These are phyloP conservation scores for Mucor sp. DNA, from an alignment of 371 early-diverging fungal species.

Conservation along the genomic window DNA sequence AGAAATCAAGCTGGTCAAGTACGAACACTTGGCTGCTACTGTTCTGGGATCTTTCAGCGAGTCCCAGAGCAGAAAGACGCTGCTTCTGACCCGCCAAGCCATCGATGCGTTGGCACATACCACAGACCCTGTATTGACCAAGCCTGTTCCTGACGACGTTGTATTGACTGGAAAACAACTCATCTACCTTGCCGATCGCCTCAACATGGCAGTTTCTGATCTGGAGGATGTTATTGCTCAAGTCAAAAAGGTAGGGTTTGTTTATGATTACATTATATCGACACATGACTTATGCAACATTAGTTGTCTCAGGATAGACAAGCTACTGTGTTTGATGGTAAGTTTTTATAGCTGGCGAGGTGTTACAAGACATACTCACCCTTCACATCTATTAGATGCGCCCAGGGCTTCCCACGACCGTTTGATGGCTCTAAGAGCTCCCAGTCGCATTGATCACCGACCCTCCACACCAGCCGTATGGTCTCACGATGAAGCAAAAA, in stretches of 20 bases:
- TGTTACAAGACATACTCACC: background rate
- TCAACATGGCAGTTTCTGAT: slow-evolving; percentile 5
- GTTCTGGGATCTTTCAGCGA: slow-evolving; percentile 9
- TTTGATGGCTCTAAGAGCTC: background rate
- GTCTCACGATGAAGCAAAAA: background rate
- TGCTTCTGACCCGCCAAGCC: slow-evolving; percentile 9
- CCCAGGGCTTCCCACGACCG: background rate
- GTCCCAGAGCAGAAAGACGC: background rate
- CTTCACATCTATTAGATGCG: background rate
- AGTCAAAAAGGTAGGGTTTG: background rate
- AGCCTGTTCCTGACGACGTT: slow-evolving; percentile 9
- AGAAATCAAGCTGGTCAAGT: slow-evolving; percentile 1
- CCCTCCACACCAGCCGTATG: slow-evolving; percentile 24
- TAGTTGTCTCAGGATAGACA: no score
- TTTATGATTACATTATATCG: background rate
- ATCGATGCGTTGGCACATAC: slow-evolving; percentile 29
- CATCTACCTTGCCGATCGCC: slow-evolving; percentile 12
- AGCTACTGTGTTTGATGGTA: no score
- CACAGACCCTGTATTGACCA: slow-evolving; percentile 5
- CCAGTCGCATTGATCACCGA: slow-evolving; percentile 2
- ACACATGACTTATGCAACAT: background rate
- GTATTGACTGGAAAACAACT: slow-evolving; percentile 28
- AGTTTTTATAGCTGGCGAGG: background rate
- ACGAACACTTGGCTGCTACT: background rate
- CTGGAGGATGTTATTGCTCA: slow-evolving; percentile 16